These are phyloP conservation scores for Lophium mytilinum DNA, from an alignment of 495 filamentous ascomycete genomes.

Conservation along the genomic window DNA sequence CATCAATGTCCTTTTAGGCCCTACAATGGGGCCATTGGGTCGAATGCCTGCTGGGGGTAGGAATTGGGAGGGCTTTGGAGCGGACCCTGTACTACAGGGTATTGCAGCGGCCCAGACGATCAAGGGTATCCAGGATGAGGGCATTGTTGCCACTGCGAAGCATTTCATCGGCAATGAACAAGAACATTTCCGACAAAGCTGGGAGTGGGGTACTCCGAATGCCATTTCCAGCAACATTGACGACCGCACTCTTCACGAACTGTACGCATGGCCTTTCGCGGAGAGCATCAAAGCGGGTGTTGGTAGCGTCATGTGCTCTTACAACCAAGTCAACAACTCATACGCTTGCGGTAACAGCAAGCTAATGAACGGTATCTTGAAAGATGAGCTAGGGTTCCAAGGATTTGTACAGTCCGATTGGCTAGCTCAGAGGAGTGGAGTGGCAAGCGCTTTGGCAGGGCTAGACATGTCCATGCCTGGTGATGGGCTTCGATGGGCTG, in stretches of 20 bases:
- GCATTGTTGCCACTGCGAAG: slow-evolving; percentile 79
- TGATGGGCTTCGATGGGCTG: slow-evolving; percentile 68
- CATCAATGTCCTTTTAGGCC: slow-evolving; percentile 68
- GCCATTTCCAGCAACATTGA: slow-evolving; percentile 76
- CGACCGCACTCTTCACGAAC: slow-evolving; percentile 71
- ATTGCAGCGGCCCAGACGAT: slow-evolving; percentile 62
- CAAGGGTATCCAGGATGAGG: slow-evolving; percentile 67
- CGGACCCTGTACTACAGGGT: slow-evolving; percentile 68
- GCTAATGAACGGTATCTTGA: slow-evolving; percentile 82
- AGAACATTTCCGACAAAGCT: slow-evolving; percentile 71
- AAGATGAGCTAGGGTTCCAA: slow-evolving; percentile 91
- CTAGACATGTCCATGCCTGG: slow-evolving; percentile 96
- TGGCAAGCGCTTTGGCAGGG: slow-evolving; percentile 71
- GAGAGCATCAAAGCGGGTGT: slow-evolving; percentile 84
- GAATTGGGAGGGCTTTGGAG: slow-evolving; percentile 84
- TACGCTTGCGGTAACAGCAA: slow-evolving; percentile 91
- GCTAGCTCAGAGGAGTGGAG: slow-evolving; percentile 79
- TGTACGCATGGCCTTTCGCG: slow-evolving; percentile 87
- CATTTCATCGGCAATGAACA: slow-evolving; percentile 81
- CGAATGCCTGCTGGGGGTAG: slow-evolving; percentile 78
- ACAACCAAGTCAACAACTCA: slow-evolving; percentile 86
- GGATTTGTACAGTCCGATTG: slow-evolving; percentile 92
- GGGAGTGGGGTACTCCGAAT: slow-evolving; percentile 65
- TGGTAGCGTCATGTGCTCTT: slow-evolving; percentile 78
- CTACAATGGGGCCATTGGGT: slow-evolving; percentile 69